phyloP scores from a whole-genome alignment of 2,329 filamentous ascomycete genomes.

The Aureobasidium mangrovei region DNA sequence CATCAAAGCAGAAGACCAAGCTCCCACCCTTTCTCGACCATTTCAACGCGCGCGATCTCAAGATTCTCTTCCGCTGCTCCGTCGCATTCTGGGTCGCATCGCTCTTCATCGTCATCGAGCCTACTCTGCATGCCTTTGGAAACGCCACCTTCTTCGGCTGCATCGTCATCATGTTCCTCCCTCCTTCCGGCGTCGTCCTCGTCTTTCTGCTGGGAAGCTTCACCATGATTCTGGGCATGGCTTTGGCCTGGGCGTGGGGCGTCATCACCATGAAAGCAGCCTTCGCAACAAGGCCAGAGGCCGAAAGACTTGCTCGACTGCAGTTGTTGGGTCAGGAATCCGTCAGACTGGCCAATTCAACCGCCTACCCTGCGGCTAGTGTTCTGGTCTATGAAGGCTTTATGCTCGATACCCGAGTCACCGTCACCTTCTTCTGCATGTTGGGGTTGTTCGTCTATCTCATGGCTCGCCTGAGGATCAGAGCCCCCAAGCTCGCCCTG shows the following conservation, averaged over 20 bases:
- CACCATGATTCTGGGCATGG: constrained; percentile 15
- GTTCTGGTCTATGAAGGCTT: constrained; percentile 13
- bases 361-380: background rate
- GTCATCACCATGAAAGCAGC: constrained; percentile 14
- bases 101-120: constrained; percentile 13
- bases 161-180: constrained; percentile 11
- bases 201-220: constrained; percentile 2
- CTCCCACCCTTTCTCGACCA: constrained; percentile 14
- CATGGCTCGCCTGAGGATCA: constrained; percentile 12
- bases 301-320: background rate
- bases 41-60: constrained; percentile 16
- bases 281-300: constrained; percentile 4
- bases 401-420: constrained; percentile 12
- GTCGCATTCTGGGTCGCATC: constrained; percentile 12
- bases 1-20: constrained; percentile 5
- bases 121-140: background rate
- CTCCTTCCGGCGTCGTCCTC: constrained; percentile 12
- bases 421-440: constrained; percentile 16
- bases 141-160: constrained; percentile 14
- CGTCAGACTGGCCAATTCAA: background rate
- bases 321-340: background rate
- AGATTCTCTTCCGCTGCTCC: constrained; percentile 14
- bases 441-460: constrained; percentile 15
- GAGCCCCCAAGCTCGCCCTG: constrained; percentile 11
- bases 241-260: constrained; percentile 13